A percentile compares a stretch with the other conserved stretches of the same genome.
Conservation (phyloP, 2,329 filamentous ascomycete genomes). For the Apiospora saccharicola region DNA sequence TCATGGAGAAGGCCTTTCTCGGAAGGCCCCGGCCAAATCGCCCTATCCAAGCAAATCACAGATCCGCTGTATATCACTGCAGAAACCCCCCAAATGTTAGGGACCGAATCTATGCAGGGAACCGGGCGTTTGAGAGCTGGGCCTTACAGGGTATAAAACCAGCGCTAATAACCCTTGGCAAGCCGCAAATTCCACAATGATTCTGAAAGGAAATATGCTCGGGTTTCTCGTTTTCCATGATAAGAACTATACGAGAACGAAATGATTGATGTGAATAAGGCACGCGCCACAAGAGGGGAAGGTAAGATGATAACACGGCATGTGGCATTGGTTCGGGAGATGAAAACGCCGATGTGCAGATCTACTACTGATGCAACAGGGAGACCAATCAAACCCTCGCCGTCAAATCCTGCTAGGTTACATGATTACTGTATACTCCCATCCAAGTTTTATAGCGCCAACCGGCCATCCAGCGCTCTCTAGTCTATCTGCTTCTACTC, state of each 20-base stretch:
- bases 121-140: neutral
- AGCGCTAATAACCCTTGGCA: neutral
- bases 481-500: neutral
- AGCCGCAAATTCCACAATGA: neutral
- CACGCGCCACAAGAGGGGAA: neutral
- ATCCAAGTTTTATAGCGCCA: neutral
- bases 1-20: neutral
- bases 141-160: slow-evolving; percentile 6
- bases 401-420: neutral
- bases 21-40: neutral
- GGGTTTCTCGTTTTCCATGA: neutral
- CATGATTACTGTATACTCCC: slow-evolving; percentile 5
- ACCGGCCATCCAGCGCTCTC: neutral
- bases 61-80: neutral
- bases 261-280: neutral
- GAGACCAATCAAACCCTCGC: neutral
- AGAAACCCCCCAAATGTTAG: neutral
- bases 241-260: neutral
- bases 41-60: neutral
- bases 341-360: neutral
- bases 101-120: neutral
- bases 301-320: neutral
- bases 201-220: neutral
- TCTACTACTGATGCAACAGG: neutral
- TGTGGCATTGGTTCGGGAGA: neutral